Evolutionary conservation across 1,284 basidiomycete genomes (phyloP), one percentile per base, ranked within the genome.

Genomic region (Rhodotorula mucilaginosa): DNA sequence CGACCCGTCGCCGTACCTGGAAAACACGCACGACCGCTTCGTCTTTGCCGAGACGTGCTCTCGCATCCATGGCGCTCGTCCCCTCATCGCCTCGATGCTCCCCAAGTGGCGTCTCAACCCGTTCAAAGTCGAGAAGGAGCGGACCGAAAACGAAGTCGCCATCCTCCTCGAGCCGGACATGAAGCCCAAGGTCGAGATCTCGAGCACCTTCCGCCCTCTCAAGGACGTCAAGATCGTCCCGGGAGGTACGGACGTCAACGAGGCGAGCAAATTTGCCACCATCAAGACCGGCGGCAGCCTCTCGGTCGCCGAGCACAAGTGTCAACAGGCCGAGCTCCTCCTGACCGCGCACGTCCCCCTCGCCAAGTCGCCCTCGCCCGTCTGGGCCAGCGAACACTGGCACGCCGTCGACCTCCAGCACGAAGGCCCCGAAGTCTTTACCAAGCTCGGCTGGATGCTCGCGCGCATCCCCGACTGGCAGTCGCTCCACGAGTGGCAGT

Each of bases 351-450:
- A 51, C 87, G 90, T 48, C 84, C 94, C 49, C 84, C 81, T 68
- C 74, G 84, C 21, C 84, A 85, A 29, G 85, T 89, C 77, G 87
- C 88, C 16, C 89, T 90, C 61, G 76, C 84, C 56, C n/a, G 57
- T 67, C 3, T 97, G 93, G 93, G 87, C 89, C 5, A 83, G 84
- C 51, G 87, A 85, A 15, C 74, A 79, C 2, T 96, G 92, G 92
- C 83, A 82, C 47, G 90, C 93, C 78, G 87, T 97, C 47, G 92
- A 95, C 80, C 89, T 91, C 74, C 84, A 92, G 13, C 89, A 93
- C 78, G 90, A 95, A 77, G 89, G 92, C 10, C 80, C 81, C 51
- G 84, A 86, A 3, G 90, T 88, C 0, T 95, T 93, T 84, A 87
- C 87, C 74, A 84, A 88, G 12, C 80, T 95, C 13, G 90, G 92